A percentile compares a stretch with the other conserved stretches of the same genome.
phyloP scores from a whole-genome alignment of 768 basidiomycete species.

The Naganishia vaughanmartiniae region DNA sequence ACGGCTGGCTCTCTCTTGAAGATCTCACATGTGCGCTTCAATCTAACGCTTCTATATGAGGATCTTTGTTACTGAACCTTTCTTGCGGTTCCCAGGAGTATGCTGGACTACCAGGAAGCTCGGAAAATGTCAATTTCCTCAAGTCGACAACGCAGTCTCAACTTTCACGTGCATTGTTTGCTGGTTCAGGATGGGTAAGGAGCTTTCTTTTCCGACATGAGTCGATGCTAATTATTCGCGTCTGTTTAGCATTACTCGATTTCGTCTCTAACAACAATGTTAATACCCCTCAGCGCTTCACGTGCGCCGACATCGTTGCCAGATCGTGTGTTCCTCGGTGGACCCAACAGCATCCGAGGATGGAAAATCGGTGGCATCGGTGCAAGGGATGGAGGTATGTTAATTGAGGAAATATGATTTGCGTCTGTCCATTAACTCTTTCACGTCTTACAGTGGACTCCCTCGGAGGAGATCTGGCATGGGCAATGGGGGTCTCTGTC shows the following conservation, averaged over 20 bases:
- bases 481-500: constrained; percentile 44
- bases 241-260: constrained; percentile 68
- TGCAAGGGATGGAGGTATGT: constrained; percentile 39
- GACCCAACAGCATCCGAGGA: constrained; percentile 73
- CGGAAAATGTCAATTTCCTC: constrained; percentile 60
- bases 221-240: constrained; percentile 14
- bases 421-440: neutral
- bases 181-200: constrained; percentile 61
- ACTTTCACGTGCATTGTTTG: constrained; percentile 60
- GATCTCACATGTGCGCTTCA: constrained; percentile 54
- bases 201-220: neutral
- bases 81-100: constrained; percentile 53
- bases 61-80: neutral
- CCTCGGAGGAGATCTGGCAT: constrained; percentile 49
- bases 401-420: neutral
- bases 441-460: constrained; percentile 37
- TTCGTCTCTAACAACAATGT: constrained; percentile 66
- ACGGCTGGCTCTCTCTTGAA: constrained; percentile 66
- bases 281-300: constrained; percentile 62
- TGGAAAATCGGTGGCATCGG: constrained; percentile 51
- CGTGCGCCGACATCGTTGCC: constrained; percentile 49
- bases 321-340: constrained; percentile 90
- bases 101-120: constrained; percentile 77
- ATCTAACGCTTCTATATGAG: neutral
- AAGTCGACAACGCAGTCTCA: constrained; percentile 70